A percentile compares a stretch with the other conserved stretches of the same genome.
These are phyloP conservation scores for Ziziphus jujuba DNA, from an alignment of 306 rosid species.

Conservation along the genomic window DNA sequence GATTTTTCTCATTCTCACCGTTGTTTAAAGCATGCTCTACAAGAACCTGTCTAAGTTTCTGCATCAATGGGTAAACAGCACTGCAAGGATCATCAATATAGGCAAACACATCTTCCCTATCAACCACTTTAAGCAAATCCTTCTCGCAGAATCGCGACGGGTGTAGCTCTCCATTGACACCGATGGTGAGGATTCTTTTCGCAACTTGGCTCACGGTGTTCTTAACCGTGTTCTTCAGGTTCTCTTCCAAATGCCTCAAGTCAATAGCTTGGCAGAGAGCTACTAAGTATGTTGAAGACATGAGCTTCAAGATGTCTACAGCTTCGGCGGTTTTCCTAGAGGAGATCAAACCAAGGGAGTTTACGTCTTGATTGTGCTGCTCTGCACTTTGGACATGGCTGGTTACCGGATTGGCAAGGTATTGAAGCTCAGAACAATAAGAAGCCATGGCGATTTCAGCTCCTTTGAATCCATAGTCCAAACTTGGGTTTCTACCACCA, in stretches of 20 bases:
- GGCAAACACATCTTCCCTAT: conserved; percentile 63
- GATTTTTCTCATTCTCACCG: conserved; percentile 52
- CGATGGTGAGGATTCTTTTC: conserved; percentile 69
- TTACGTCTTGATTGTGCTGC: conserved; percentile 93
- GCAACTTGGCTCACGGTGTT: conserved; percentile 73
- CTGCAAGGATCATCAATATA: conserved; percentile 78
- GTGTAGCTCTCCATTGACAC: conserved; percentile 71
- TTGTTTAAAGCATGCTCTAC: conserved; percentile 73
- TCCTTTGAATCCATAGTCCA: conserved; percentile 93
- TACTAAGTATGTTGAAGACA: conserved; percentile 72
- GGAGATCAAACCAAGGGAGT: conserved; percentile 83
- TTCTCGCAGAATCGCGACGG: conserved; percentile 84
- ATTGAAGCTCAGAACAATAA: conserved; percentile 85
- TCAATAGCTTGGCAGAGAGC: conserved; percentile 93
- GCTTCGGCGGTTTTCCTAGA: conserved; percentile 78
- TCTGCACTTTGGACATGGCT: conserved; percentile 91
- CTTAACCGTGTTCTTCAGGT: conserved; percentile 63
- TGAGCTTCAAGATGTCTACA: conserved; percentile 72
- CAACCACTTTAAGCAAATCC: conserved; percentile 73
- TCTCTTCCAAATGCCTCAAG: conserved; percentile 90
- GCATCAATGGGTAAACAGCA: conserved; percentile 86
- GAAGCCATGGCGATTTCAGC: conserved; percentile 96
- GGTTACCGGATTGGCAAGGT: conserved; percentile 80
- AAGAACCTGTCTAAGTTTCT: conserved; percentile 64
- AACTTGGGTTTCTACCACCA: conserved; percentile 73